A percentile compares a stretch with the other conserved stretches of the same genome.
These are phyloP conservation scores for Gloeophyllum trabeum DNA, from an alignment of 768 basidiomycete species.

Conservation along the genomic window DNA sequence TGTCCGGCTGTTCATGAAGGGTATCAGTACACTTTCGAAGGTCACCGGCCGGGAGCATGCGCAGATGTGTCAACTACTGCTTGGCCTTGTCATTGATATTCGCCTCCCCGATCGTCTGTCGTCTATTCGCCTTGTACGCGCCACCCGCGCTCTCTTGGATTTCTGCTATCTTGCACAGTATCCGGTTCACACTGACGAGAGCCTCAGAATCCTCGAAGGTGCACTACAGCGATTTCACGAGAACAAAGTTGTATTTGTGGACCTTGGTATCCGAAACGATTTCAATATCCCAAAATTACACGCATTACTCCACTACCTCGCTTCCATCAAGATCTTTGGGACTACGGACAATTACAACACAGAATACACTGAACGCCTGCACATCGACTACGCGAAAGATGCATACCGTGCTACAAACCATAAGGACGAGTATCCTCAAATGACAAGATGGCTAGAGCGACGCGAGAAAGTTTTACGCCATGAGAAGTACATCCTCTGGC, in stretches of 20 bases:
- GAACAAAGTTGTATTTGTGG: slow-evolving; percentile 24
- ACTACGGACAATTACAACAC: slow-evolving; percentile 19
- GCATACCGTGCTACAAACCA: slow-evolving; percentile 19
- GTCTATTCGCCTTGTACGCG: slow-evolving; percentile 7
- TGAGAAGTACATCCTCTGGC: slow-evolving; percentile 1
- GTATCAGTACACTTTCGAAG: slow-evolving; percentile 4
- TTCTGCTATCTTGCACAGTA: slow-evolving; percentile 26
- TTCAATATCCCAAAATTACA: slow-evolving; percentile 7
- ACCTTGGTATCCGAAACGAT: slow-evolving; percentile 18
- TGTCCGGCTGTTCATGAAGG: slow-evolving; percentile 8
- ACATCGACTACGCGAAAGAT: slow-evolving; percentile 20
- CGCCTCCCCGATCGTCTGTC: slow-evolving; percentile 7
- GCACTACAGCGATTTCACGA: slow-evolving; percentile 22
- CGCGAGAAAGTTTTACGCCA: slow-evolving; percentile 10
- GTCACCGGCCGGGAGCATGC: slow-evolving; percentile 6
- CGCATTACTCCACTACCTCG: neutral
- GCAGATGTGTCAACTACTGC: slow-evolving; percentile 14
- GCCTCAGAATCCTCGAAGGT: slow-evolving; percentile 14
- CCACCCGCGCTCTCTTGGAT: slow-evolving; percentile 17
- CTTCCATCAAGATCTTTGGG: slow-evolving; percentile 9
- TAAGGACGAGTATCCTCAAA: slow-evolving; percentile 17
- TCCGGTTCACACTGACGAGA: slow-evolving; percentile 17
- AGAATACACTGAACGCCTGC: slow-evolving; percentile 18
- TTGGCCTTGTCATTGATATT: slow-evolving; percentile 18
- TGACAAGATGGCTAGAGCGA: slow-evolving; percentile 17